phyloP scores from a whole-genome alignment of 257 asterid genomes.

The Przewalskia tangutica region DNA sequence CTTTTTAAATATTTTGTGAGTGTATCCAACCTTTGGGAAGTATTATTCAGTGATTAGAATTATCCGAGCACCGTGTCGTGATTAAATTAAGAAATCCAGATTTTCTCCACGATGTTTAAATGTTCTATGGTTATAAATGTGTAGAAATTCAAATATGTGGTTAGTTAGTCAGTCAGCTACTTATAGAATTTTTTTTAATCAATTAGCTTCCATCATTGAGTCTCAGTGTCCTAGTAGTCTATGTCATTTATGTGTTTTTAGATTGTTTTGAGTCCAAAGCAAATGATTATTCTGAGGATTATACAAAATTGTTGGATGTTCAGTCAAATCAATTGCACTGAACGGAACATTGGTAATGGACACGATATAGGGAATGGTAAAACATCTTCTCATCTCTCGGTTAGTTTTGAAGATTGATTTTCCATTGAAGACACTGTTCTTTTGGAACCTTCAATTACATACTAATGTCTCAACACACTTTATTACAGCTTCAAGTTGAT shows the following conservation, averaged over 20 bases:
- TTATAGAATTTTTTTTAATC: neutral
- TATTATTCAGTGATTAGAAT: neutral
- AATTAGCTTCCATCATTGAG: neutral
- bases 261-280: neutral
- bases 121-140: neutral
- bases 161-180: neutral
- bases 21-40: neutral
- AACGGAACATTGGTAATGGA: neutral
- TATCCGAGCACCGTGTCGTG: neutral
- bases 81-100: neutral
- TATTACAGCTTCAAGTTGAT: constrained; percentile 62
- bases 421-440: neutral
- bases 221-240: neutral
- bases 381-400: neutral
- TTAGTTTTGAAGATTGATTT: neutral
- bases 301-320: neutral
- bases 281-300: neutral
- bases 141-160: neutral
- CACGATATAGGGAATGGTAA: neutral
- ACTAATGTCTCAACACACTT: neutral
- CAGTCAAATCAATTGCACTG: neutral
- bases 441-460: neutral
- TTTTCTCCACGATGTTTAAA: neutral
- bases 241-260: neutral
- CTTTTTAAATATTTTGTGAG: neutral